Percentiles rank a stretch among this genome's conserved stretches.
Evolutionary conservation across 352 stramenopile genomes (phyloP).

Genomic region (Phytophthora cajani): DNA sequence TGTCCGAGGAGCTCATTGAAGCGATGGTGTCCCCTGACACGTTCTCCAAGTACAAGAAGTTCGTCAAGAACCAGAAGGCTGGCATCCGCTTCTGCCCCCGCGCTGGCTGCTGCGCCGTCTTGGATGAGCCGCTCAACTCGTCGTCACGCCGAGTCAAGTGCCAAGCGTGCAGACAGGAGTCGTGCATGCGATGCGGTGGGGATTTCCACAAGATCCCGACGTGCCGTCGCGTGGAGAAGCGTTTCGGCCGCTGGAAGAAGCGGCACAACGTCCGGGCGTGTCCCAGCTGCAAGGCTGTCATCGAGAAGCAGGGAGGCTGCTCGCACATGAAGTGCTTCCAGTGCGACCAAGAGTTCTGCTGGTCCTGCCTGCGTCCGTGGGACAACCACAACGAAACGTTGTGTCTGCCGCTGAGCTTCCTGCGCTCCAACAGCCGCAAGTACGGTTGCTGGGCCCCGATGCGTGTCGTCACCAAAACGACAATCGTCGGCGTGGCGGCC

Average conservation of each 20-base stretch:
- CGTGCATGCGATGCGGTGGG: conserved; percentile 73
- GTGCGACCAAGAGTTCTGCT: conserved; percentile 88
- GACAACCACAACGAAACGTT: conserved; percentile 75
- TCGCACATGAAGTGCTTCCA: conserved; percentile 89
- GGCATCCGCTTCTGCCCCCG: conserved; percentile 80
- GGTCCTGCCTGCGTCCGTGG: conserved; percentile 77
- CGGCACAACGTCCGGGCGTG: conserved; percentile 73
- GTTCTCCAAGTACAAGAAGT: conserved; percentile 73
- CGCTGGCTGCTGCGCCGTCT: conserved; percentile 60
- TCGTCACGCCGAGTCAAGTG: conserved; percentile 55
- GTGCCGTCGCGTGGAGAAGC: conserved; percentile 70
- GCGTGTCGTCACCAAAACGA: conserved; percentile 76
- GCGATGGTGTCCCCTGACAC: conserved; percentile 52
- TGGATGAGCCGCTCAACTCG: conserved; percentile 67
- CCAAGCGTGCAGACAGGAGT: conserved; percentile 51
- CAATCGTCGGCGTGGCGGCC: conserved; percentile 54
- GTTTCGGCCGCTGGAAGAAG: conserved; percentile 75
- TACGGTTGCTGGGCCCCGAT: conserved; percentile 71
- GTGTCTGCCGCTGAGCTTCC: conserved; percentile 72
- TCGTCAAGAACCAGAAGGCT: conserved; percentile 66
- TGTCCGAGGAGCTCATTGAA: conserved; percentile 62
- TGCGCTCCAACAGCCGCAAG: conserved; percentile 70
- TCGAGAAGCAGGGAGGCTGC: conserved; percentile 88
- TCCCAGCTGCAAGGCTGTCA: conserved; percentile 69
- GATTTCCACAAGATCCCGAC: conserved; percentile 63